Evolutionary conservation across 352 stramenopile species (phyloP).

Genomic region (Phytopythium kandeliae): DNA sequence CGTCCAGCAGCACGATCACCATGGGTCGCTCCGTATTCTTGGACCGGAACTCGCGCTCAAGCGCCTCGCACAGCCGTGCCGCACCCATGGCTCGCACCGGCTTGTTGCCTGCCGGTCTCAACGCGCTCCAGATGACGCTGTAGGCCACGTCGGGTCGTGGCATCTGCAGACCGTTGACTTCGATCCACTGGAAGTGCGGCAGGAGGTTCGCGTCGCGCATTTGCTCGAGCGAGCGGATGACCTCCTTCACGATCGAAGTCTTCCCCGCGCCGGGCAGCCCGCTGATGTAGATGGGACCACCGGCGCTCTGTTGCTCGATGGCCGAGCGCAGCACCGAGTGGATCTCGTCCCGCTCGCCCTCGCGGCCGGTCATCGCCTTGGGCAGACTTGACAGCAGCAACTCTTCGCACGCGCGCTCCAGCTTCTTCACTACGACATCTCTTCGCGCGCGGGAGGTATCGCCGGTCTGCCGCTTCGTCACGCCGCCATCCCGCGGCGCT

Average conservation of each 20-base stretch:
- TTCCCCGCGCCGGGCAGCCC: constrained; percentile 62
- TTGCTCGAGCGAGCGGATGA: constrained; percentile 40
- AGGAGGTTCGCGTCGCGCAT: constrained; percentile 26
- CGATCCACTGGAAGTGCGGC: constrained; percentile 48
- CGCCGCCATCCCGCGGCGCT: background rate
- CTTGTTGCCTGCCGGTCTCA: constrained; percentile 17
- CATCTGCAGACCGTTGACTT: constrained; percentile 69
- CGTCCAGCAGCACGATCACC: constrained; percentile 57
- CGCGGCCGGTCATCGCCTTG: constrained; percentile 44
- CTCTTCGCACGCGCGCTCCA: constrained; percentile 50
- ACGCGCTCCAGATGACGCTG: constrained; percentile 50
- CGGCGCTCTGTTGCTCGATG: constrained; percentile 44
- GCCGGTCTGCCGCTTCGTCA: background rate
- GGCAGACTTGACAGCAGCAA: constrained; percentile 57
- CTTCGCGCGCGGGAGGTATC: background rate
- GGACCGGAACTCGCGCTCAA: constrained; percentile 43
- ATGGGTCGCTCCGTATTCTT: constrained; percentile 34
- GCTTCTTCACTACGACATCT: constrained; percentile 20
- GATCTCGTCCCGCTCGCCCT: constrained; percentile 57
- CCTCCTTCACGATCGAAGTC: constrained; percentile 67
- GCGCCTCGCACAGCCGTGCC: constrained; percentile 31
- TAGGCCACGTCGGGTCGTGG: constrained; percentile 63
- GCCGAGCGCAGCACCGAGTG: constrained; percentile 41
- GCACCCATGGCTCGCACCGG: constrained; percentile 15
- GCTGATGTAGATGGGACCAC: constrained; percentile 65